Base-by-base conservation (phyloP, 768 basidiomycete genomes). In the Ramaria sp. region DNA sequence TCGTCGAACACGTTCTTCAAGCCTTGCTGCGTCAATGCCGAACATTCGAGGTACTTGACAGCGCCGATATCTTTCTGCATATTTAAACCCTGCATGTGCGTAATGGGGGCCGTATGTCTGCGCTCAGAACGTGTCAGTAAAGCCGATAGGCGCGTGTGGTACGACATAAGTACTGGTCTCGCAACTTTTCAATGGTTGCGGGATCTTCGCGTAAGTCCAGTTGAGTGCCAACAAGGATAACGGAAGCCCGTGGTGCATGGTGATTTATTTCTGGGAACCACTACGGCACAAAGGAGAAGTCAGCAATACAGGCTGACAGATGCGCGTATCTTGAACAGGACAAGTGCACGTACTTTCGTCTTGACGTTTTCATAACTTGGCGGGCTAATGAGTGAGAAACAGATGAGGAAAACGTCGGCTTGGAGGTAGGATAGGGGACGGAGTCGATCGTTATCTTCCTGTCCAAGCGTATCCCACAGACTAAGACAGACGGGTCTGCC, bases 391-490 rank as follows among this genome's bases (percentile, higher is more conserved):
- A 99, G 81, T 50, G 92, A 95, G 77, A 99, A 99, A 72, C 96
- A 99, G 69, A 99, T 94, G 72, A 99, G 78, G 77, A 99, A 99
- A 59, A 99, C 93, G 70, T 99, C 95, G 43, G 96, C 98, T 73
- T 98, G 96, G 27, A 96, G 96, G 75, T 99, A 99, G 61, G 91
- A 94, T 64, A 99, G 80, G 52, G 96, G 96, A 64, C 96, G 86
- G 64, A 99, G 87, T 45, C 96, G 87, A 74, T 95, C 92, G 69
- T 95, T 98, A 76, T 99, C 95, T 72, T 99, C 96, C 73, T 99
- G 96, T 63, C 96, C 96, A 37, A 96, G 96, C n/a, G 96, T 99
- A 80, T 99, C 96, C 96, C 96, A 99, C 57, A 99, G 77, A 51
- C 95, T 96, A 57, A 98, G 83, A 59, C 91, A 96, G 67, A 98